Evolutionary conservation across 768 basidiomycete genomes (phyloP), one percentile per base, ranked within the genome.

Genomic region (Ramaria rubella): DNA sequence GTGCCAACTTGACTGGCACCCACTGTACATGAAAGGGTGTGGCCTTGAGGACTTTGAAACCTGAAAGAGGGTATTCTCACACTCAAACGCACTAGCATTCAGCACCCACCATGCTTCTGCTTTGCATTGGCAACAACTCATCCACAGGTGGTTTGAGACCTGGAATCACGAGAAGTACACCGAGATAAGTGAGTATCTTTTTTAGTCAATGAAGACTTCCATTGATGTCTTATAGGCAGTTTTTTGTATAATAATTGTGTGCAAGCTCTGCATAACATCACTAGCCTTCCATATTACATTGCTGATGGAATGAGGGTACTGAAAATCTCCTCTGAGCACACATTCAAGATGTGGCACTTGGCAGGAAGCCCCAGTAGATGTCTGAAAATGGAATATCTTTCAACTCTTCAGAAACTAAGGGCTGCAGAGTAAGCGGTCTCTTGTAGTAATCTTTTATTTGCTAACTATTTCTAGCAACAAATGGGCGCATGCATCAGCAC

Each of bases 1-100:
- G n/a, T 71, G 69, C 33, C 68, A 68, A 42, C 26, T 69, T 1
- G 23, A 54, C 21, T 67, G 62, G 61, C 69, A 70, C 57, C 69
- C 69, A 0, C 42, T 60, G 29, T 65, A 67, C 42, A 58, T 64
- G 30, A 15, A 43, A 5, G 68, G 69, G 4, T 59, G 59, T 5
- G 67, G 69, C 7, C 61, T 63, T 14, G 63, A 62, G 19, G 64
- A 69, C 46, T 64, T 67, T 23, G 65, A 70, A 56, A 63, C 61
- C 2, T 65, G 63, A 34, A 65, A 70, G 40, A 65, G 65, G 2
- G 40, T 65, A 15, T 71, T 69, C 55, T 60, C 61, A 2, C 48
- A 59, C 3, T 68, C 64, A 5, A 70, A 69, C 51, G 46, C 24
- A 4, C 52, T 66, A 15, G 69, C 68, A 1, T 8, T 58, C 4